Evolutionary conservation across 192 early-diverging fungal species (phyloP).

Genomic region (Backusella westeae): DNA sequence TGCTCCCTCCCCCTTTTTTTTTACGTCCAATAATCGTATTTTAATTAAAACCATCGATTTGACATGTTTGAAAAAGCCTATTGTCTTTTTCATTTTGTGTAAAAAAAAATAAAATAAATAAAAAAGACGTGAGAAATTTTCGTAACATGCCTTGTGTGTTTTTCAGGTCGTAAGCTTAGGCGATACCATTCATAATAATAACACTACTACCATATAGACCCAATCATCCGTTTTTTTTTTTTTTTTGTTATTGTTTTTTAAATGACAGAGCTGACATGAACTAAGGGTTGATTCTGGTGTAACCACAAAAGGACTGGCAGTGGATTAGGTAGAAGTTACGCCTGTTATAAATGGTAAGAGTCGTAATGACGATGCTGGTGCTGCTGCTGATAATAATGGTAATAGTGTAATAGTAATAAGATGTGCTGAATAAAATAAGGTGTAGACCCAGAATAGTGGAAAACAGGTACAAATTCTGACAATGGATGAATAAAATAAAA

Average conservation of each 20-base stretch:
- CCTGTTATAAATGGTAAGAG: neutral
- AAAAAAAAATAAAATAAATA: neutral
- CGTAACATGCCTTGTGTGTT: neutral
- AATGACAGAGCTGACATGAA: neutral
- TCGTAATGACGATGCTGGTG: neutral
- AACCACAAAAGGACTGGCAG: neutral
- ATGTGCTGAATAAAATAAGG: neutral
- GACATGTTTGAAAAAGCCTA: neutral
- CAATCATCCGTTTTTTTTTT: neutral
- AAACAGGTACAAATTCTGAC: neutral
- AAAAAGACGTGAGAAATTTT: neutral
- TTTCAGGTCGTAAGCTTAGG: neutral
- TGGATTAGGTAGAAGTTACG: neutral
- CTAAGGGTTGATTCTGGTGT: neutral
- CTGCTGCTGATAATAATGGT: neutral
- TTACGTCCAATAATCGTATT: neutral
- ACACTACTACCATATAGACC: neutral
- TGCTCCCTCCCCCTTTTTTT: neutral
- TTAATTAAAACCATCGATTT: neutral
- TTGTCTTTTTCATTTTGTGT: neutral
- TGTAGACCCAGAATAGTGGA: neutral
- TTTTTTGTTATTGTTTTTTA: neutral
- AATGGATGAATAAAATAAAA: neutral
- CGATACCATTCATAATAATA: neutral
- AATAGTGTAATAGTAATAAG: neutral